phyloP scores from a whole-genome alignment of 164 flowering plant genomes.

The Nymphaea colorata region DNA sequence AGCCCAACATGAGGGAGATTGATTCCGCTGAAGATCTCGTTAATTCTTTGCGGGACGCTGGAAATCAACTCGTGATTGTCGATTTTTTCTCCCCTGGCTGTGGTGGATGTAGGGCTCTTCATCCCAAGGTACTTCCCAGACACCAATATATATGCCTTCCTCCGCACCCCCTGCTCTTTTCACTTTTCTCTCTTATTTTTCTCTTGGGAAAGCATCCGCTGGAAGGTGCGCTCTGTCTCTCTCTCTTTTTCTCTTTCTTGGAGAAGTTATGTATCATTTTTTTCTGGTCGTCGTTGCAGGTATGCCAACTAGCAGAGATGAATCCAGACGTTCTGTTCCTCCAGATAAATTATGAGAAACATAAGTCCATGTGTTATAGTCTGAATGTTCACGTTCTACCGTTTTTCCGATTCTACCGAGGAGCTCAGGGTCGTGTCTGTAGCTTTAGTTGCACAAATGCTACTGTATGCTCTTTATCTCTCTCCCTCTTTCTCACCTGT shows the following conservation, averaged over 20 bases:
- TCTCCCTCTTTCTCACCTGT: conserved; percentile 1
- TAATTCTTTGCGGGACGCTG: conserved; percentile 46
- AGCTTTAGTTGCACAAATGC: conserved; percentile 93
- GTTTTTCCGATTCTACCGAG: conserved; percentile 81
- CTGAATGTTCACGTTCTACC: conserved; percentile 83
- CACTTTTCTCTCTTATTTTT: neutral
- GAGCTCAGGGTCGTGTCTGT: conserved; percentile 77
- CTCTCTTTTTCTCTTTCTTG: neutral
- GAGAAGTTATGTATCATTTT: conserved; percentile 1
- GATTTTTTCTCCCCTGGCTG: conserved; percentile 88
- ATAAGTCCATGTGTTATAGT: conserved; percentile 77
- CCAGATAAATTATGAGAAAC: conserved; percentile 72
- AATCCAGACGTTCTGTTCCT: conserved; percentile 67
- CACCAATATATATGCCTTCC: neutral
- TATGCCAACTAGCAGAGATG: conserved; percentile 73
- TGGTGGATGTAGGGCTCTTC: conserved; percentile 88
- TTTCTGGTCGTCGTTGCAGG: conserved; percentile 19
- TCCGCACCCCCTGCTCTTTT: no score
- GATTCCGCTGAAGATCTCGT: conserved; percentile 59
- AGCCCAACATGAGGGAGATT: conserved; percentile 67
- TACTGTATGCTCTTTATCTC: conserved; percentile 35
- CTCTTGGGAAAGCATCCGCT: neutral
- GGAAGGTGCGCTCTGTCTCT: neutral
- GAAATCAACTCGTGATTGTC: conserved; percentile 56
- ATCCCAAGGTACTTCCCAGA: conserved; percentile 54